Conservation (phyloP, 352 stramenopile species). For the Phytopythium litorale region DNA sequence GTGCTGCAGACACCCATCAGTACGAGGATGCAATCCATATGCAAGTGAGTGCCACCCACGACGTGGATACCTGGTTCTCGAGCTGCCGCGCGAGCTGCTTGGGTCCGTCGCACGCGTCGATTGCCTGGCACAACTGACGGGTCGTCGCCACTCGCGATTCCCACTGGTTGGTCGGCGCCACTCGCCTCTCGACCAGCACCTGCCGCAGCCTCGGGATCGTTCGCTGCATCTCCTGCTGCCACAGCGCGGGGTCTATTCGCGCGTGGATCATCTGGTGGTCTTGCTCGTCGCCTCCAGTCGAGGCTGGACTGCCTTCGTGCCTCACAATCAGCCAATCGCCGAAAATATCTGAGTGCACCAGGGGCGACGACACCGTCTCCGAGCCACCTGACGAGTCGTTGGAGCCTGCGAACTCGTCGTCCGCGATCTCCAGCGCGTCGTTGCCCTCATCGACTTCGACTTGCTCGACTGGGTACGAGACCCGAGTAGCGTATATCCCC, state of each 20-base stretch:
- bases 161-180: background rate
- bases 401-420: conserved; percentile 21
- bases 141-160: background rate
- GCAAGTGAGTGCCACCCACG: background rate
- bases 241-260: conserved; percentile 31
- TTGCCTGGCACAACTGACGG: background rate
- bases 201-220: conserved; percentile 34
- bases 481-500: conserved; percentile 10
- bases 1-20: conserved; percentile 5
- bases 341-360: conserved; percentile 19
- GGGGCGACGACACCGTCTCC: conserved; percentile 18
- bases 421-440: conserved; percentile 41
- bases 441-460: conserved; percentile 39
- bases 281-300: background rate
- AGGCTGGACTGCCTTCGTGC: conserved; percentile 15
- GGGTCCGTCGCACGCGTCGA: background rate
- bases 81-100: conserved; percentile 1
- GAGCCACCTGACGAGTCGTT: conserved; percentile 22
- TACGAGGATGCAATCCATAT: background rate
- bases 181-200: background rate
- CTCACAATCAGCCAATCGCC: conserved; percentile 41
- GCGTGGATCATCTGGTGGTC: conserved; percentile 37
- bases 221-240: conserved; percentile 29
- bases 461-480: conserved; percentile 34
- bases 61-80: background rate